These are phyloP conservation scores for Orbilia oligospora DNA, from an alignment of 2,329 filamentous ascomycete genomes.

Conservation along the genomic window DNA sequence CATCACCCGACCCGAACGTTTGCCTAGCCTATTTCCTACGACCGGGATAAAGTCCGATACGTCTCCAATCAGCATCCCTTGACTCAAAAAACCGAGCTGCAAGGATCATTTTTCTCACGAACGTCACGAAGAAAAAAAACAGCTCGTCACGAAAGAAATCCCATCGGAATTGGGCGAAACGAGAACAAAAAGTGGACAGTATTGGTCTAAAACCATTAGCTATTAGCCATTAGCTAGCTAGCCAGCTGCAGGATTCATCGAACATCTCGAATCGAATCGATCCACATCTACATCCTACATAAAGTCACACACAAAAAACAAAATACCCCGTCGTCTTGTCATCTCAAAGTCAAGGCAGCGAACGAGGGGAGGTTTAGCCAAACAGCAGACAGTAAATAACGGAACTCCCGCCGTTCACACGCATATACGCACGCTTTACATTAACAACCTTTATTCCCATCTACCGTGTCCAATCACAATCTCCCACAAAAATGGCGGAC, in stretches of 20 bases:
- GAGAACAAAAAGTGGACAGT: not conserved
- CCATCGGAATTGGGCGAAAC: not conserved
- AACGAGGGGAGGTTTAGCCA: not conserved
- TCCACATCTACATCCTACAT: conserved; percentile 13
- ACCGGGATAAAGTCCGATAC: conserved; percentile 12
- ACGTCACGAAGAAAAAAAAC: conserved; percentile 29
- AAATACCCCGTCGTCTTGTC: not conserved
- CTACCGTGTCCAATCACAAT: conserved; percentile 11
- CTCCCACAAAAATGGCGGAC: conserved; percentile 54
- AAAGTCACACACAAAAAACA: conserved; percentile 20
- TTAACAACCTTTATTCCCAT: not conserved
- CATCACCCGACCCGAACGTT: conserved; percentile 4
- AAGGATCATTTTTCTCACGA: conserved; percentile 17
- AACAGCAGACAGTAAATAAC: not conserved
- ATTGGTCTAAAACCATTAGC: too few relatives aligned
- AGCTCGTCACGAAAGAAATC: conserved; percentile 19
- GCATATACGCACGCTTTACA: not conserved
- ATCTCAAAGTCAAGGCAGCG: conserved; percentile 5
- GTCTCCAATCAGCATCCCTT: not conserved
- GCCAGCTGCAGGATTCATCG: conserved; percentile 8
- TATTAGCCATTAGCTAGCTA: not conserved
- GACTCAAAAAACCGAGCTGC: not conserved
- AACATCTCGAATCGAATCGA: conserved; percentile 16
- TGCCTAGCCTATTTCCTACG: not conserved
- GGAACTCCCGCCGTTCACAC: not conserved